A percentile compares a stretch with the other conserved stretches of the same genome.
Conservation (phyloP, 208 protist genomes). For the Acanthamoeba lenticulata region DNA sequence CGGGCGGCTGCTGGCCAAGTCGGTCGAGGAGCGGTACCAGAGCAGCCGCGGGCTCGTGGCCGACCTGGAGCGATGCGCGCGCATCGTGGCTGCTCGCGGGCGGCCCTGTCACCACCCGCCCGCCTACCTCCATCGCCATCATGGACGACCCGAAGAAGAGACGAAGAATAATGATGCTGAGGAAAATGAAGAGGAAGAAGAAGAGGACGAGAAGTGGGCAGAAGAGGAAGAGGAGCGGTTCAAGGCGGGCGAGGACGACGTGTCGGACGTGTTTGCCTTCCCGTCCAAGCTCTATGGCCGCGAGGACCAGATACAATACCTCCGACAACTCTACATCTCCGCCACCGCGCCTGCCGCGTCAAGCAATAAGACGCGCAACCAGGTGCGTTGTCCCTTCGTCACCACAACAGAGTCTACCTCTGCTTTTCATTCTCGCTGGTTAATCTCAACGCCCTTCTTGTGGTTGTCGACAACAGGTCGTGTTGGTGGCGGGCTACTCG, state of each 20-base stretch:
- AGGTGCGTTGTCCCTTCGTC: no score
- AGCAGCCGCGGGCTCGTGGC: background rate
- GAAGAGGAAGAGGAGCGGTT: background rate
- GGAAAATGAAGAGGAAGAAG: background rate
- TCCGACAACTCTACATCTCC: background rate
- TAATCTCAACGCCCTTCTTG: no score
- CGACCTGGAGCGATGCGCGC: background rate
- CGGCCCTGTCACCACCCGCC: no score
- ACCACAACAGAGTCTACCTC: no score
- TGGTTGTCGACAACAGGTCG: background rate
- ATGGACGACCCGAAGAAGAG: background rate
- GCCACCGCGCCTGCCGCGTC: background rate
- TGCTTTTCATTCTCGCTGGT: no score
- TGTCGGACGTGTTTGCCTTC: slow-evolving; percentile 51
- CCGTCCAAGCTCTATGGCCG: background rate
- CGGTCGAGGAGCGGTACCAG: slow-evolving; percentile 15
- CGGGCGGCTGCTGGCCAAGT: background rate
- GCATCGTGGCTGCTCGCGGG: background rate
- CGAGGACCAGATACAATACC: background rate
- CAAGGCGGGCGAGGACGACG: background rate
- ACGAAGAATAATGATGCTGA: no score
- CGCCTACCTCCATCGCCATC: no score
- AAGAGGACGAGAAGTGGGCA: background rate
- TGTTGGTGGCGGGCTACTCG: background rate
- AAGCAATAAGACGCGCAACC: no score